Evolutionary conservation across 352 stramenopile species (phyloP).

Genomic region (Pythium folliculosum): DNA sequence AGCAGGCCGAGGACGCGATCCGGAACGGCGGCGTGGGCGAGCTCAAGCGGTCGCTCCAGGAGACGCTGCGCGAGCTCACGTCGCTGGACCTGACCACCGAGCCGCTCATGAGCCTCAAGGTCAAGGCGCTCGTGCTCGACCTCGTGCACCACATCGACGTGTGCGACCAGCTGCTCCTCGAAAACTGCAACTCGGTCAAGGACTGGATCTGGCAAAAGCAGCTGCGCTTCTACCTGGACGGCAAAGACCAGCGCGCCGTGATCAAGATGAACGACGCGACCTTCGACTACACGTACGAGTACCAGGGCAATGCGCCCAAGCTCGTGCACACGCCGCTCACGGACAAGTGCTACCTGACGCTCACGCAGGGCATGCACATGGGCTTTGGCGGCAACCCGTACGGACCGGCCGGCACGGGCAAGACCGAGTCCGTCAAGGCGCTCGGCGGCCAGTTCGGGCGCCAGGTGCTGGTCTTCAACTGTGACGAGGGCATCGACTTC

Average conservation of each 20-base stretch:
- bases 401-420: conserved; percentile 89
- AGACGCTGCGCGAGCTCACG: conserved; percentile 74
- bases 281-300: conserved; percentile 91
- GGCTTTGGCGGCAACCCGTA: conserved; percentile 89
- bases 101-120: conserved; percentile 91
- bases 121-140: conserved; percentile 94
- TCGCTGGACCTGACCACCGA: conserved; percentile 87
- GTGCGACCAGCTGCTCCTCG: conserved; percentile 83
- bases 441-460: conserved; percentile 77
- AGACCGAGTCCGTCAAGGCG: conserved; percentile 92
- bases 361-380: conserved; percentile 87
- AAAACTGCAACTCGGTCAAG: conserved; percentile 49
- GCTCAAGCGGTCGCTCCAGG: conserved; percentile 60
- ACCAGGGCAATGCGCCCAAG: conserved; percentile 88
- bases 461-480: conserved; percentile 89
- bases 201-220: conserved; percentile 91
- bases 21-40: conserved; percentile 62
- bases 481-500: conserved; percentile 90
- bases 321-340: conserved; percentile 91
- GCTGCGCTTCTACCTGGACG: conserved; percentile 78
- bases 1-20: conserved; percentile 86
- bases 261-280: conserved; percentile 57
- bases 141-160: conserved; percentile 96
- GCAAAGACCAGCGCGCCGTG: conserved; percentile 31
- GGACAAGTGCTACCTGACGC: conserved; percentile 89